A percentile compares a stretch with the other conserved stretches of the same genome.
Evolutionary conservation across 2,329 filamentous ascomycete genomes (phyloP).

Genomic region (Cercospora janseana): DNA sequence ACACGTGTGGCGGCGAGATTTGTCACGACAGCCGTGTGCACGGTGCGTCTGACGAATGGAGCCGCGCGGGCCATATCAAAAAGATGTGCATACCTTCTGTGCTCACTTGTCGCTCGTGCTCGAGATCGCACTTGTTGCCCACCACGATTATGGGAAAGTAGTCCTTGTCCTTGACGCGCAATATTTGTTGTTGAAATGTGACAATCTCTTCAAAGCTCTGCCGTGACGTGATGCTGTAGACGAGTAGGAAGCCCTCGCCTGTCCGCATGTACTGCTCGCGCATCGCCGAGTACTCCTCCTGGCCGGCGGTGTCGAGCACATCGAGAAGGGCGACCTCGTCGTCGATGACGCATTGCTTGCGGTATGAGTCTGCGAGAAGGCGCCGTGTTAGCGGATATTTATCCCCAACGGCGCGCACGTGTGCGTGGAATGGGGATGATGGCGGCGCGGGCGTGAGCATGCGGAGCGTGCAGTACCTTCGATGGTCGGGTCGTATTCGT

Average conservation of each 20-base stretch:
- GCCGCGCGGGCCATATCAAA: too few relatives aligned
- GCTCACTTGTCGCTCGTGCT: slow-evolving; percentile 84
- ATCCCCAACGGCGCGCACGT: background rate
- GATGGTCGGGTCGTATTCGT: slow-evolving; percentile 98
- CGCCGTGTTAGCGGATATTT: slow-evolving; percentile 26
- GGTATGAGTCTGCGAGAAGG: slow-evolving; percentile 82
- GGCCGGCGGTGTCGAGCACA: slow-evolving; percentile 94
- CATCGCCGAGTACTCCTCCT: slow-evolving; percentile 99
- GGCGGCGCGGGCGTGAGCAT: background rate
- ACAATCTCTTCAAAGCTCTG: slow-evolving; percentile 98
- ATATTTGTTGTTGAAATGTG: slow-evolving; percentile 97
- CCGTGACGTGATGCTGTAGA: slow-evolving; percentile 96
- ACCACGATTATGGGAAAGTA: slow-evolving; percentile 99
- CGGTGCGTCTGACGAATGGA: too few relatives aligned
- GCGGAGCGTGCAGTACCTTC: slow-evolving; percentile 66
- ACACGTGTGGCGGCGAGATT: slow-evolving; percentile 18
- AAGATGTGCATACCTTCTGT: slow-evolving; percentile 67
- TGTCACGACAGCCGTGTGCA: too few relatives aligned
- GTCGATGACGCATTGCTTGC: slow-evolving; percentile 99
- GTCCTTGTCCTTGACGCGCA: slow-evolving; percentile 98
- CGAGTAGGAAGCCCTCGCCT: slow-evolving; percentile 93
- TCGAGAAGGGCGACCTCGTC: slow-evolving; percentile 97
- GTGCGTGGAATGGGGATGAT: background rate
- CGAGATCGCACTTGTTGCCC: slow-evolving; percentile 98
- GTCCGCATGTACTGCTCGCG: slow-evolving; percentile 99